phyloP scores from a whole-genome alignment of 2,329 filamentous ascomycete species.

The Furcasterigmium sp. region DNA sequence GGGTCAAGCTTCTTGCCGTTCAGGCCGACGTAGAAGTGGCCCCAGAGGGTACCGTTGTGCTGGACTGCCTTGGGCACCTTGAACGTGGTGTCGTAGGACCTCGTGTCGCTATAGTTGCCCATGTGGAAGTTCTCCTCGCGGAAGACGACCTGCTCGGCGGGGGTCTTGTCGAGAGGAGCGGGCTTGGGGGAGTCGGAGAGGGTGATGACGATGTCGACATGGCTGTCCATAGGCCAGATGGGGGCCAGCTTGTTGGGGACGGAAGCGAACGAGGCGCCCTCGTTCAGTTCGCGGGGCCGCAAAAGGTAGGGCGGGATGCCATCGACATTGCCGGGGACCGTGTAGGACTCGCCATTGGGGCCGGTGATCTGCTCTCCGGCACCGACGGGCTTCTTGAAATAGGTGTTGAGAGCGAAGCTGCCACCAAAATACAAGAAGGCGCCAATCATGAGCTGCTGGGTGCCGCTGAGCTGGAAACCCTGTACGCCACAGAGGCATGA shows the following conservation, averaged over 20 bases:
- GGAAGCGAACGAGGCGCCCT: slow-evolving; percentile 57
- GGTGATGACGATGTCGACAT: slow-evolving; percentile 79
- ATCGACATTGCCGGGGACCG: slow-evolving; percentile 47
- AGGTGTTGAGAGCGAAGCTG: slow-evolving; percentile 52
- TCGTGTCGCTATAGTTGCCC: slow-evolving; percentile 73
- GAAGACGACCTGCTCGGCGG: slow-evolving; percentile 66
- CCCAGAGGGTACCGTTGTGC: slow-evolving; percentile 89
- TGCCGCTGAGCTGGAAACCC: slow-evolving; percentile 27
- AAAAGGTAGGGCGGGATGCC: slow-evolving; percentile 60
- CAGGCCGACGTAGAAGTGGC: slow-evolving; percentile 85
- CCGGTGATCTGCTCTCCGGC: slow-evolving; percentile 42
- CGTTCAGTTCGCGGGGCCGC: slow-evolving; percentile 55
- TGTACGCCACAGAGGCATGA: too few species aligned
- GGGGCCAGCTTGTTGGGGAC: slow-evolving; percentile 72
- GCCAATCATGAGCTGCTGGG: slow-evolving; percentile 43
- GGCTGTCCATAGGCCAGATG: slow-evolving; percentile 78
- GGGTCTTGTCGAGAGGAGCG: slow-evolving; percentile 59
- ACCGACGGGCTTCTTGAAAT: slow-evolving; percentile 39
- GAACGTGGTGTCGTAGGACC: slow-evolving; percentile 73
- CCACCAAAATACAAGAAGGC: slow-evolving; percentile 53
- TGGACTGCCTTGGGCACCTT: slow-evolving; percentile 74
- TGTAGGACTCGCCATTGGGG: slow-evolving; percentile 46
- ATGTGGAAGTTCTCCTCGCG: slow-evolving; percentile 76
- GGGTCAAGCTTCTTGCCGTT: slow-evolving; percentile 75
- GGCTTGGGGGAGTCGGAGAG: slow-evolving; percentile 71